Evolutionary conservation across 139 green algal genomes (phyloP).

Genomic region (Dunaliella primolecta): DNA sequence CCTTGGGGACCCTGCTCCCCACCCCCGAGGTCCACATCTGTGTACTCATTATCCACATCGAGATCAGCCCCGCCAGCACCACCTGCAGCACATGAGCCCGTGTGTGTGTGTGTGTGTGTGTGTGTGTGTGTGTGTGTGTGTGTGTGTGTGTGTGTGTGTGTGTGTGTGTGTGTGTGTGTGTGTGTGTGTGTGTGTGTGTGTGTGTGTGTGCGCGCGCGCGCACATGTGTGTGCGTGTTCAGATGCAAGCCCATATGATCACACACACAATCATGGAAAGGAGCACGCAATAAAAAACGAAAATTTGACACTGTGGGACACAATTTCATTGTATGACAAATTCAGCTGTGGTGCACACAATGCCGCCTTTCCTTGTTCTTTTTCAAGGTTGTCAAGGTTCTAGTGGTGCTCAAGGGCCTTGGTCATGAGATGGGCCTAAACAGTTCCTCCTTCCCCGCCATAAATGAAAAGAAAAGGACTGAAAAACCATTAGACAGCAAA

Average conservation of each 20-base stretch:
- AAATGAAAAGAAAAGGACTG: too few species aligned
- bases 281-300: too few species aligned
- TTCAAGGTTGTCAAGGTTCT: too few species aligned
- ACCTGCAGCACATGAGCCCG: not conserved
- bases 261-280: not conserved
- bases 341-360: too few species aligned
- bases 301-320: too few species aligned
- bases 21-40: slow-evolving; percentile 10
- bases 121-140: not conserved
- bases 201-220: not conserved
- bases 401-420: too few species aligned
- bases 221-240: not conserved
- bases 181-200: not conserved
- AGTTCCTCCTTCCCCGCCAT: too few species aligned
- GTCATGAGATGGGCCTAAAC: too few species aligned
- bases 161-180: not conserved
- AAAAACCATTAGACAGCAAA: too few species aligned
- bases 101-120: not conserved
- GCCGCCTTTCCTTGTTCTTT: too few species aligned
- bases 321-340: too few species aligned
- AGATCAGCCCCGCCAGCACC: not conserved
- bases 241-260: not conserved
- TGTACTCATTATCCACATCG: not conserved
- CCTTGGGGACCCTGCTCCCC: too few species aligned
- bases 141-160: not conserved